These are phyloP conservation scores for Nakaseomyces glabratus DNA, from an alignment of 1,139 yeast species.

Conservation along the genomic window DNA sequence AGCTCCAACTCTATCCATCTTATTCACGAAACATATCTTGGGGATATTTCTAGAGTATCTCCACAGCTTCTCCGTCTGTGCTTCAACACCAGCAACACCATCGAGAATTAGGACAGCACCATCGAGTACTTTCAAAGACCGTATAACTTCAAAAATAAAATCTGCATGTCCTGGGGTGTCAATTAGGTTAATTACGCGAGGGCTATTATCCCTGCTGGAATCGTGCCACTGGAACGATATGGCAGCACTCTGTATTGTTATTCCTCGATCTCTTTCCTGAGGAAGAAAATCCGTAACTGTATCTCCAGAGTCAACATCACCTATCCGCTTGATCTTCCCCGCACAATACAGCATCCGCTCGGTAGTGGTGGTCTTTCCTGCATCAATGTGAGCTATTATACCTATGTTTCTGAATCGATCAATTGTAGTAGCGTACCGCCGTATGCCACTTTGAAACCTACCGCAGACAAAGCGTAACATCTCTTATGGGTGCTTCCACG, in stretches of 20 bases:
- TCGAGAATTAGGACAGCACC: slow-evolving; percentile 90
- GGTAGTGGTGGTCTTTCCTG: slow-evolving; percentile 94
- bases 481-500: no score
- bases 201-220: slow-evolving; percentile 28
- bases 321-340: slow-evolving; percentile 72
- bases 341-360: slow-evolving; percentile 86
- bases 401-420: slow-evolving; percentile 38
- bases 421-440: no score
- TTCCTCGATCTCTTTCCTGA: slow-evolving; percentile 87
- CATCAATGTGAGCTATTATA: slow-evolving; percentile 93
- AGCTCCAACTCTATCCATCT: slow-evolving; percentile 96
- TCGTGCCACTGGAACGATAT: slow-evolving; percentile 74
- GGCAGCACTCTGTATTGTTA: slow-evolving; percentile 95
- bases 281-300: slow-evolving; percentile 90
- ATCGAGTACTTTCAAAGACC: slow-evolving; percentile 83
- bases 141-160: slow-evolving; percentile 85
- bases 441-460: no score
- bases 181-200: slow-evolving; percentile 67
- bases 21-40: slow-evolving; percentile 69
- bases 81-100: slow-evolving; percentile 97
- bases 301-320: slow-evolving; percentile 94
- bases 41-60: slow-evolving; percentile 74
- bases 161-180: slow-evolving; percentile 99
- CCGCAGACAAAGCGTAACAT: no score
- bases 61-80: slow-evolving; percentile 98